A percentile compares a stretch with the other conserved stretches of the same genome.
These are phyloP conservation scores for Lentinula guzmanii DNA, from an alignment of 768 basidiomycete species.

Conservation along the genomic window DNA sequence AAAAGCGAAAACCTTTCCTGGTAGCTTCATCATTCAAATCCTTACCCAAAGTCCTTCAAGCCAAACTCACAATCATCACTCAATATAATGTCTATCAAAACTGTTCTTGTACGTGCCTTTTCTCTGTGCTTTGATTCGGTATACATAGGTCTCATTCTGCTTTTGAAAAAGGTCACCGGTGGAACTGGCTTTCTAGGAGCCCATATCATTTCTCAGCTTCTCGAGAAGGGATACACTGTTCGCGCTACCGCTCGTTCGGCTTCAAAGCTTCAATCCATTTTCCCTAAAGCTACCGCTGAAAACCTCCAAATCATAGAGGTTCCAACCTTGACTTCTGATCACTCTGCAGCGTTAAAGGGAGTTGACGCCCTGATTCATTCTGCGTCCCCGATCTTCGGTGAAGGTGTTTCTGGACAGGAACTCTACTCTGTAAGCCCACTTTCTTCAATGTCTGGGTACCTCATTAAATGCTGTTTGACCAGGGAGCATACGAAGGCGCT, in stretches of 20 bases:
- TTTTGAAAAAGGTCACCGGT: slow-evolving; percentile 3
- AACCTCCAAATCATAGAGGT: slow-evolving; percentile 4
- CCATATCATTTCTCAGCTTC: slow-evolving; percentile 2
- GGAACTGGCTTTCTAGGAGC: slow-evolving; percentile 5
- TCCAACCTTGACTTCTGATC: slow-evolving; percentile 7
- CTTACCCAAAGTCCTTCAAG: neutral
- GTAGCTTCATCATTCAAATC: neutral
- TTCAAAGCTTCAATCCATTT: slow-evolving; percentile 1
- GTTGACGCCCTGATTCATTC: slow-evolving; percentile 4
- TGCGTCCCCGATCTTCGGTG: neutral
- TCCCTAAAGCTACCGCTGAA: slow-evolving; percentile 3
- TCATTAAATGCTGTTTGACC: neutral
- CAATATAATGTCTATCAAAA: neutral
- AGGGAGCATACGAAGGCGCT: slow-evolving; percentile 7
- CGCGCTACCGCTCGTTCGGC: slow-evolving; percentile 4
- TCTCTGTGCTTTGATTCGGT: neutral
- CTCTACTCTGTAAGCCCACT: slow-evolving; percentile 4
- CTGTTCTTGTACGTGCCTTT: neutral
- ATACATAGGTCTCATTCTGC: neutral
- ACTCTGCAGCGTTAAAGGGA: slow-evolving; percentile 13
- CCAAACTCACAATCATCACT: neutral
- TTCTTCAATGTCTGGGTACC: neutral
- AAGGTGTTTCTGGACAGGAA: neutral
- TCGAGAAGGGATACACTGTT: slow-evolving; percentile 7
- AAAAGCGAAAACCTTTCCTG: neutral